A percentile compares a stretch with the other conserved stretches of the same genome.
Conservation (phyloP, 371 early-diverging fungal genomes). For the Mortierella sp. region DNA sequence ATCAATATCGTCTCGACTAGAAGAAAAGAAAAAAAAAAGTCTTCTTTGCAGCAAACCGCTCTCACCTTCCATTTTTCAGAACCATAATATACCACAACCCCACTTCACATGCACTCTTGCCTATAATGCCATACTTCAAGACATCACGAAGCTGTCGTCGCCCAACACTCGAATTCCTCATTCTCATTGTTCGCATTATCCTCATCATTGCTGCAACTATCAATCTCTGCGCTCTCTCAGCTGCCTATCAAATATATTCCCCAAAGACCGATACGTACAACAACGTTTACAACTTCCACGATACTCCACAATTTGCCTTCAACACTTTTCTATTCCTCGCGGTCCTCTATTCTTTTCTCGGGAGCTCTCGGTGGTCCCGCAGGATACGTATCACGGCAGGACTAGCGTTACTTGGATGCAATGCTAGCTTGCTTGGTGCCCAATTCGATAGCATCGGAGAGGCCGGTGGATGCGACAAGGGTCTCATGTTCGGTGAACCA, state of each 20-base stretch:
- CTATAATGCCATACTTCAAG: constrained; percentile 4
- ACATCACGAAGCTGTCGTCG: neutral
- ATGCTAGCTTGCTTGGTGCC: neutral
- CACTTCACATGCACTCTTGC: neutral
- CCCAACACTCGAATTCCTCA: neutral
- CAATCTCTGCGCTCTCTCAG: constrained; percentile 20
- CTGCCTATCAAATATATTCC: constrained; percentile 10
- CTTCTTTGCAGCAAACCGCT: too few relatives aligned
- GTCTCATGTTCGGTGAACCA: neutral
- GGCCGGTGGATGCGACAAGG: constrained; percentile 11
- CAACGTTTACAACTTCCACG: constrained; percentile 10
- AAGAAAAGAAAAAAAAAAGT: neutral
- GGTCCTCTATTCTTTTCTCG: constrained; percentile 19
- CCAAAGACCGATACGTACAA: neutral
- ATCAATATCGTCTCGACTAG: neutral
- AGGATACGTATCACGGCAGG: constrained; percentile 6
- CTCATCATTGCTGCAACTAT: constrained; percentile 4
- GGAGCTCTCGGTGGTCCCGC: constrained; percentile 21
- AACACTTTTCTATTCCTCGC: constrained; percentile 33
- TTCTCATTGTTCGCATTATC: constrained; percentile 11
- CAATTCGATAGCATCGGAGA: constrained; percentile 4
- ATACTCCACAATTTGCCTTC: constrained; percentile 22
- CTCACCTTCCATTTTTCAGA: neutral
- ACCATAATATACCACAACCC: neutral
- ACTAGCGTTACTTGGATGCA: constrained; percentile 6